Evolutionary conservation across 441 rosid genomes (phyloP), one percentile per base, ranked within the genome.

Genomic region (Bruguiera hainesii): DNA sequence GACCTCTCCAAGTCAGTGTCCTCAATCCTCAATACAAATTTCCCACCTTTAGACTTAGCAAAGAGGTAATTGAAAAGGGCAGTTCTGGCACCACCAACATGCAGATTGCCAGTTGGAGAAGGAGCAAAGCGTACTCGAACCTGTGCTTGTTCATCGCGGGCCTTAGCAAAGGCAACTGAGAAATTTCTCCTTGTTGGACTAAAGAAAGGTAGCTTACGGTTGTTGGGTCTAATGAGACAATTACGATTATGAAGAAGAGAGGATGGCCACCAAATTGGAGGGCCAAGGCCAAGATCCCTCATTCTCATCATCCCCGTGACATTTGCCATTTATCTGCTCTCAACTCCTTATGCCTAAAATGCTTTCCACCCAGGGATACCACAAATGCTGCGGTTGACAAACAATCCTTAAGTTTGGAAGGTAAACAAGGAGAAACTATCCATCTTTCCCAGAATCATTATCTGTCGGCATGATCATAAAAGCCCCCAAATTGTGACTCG

Each of bases 51-150:
- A 21, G 98, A 85, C 88, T 97, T 91, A 21, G 97, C 96, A 69
- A 94, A 94, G 61, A 91, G 80, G 81, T 89, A 94, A 75, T 94
- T 94, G 79, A 91, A 94, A 30, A 94, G 97, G 64, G 99, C 99
- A 70, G 99, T 91, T 72, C 99, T 84, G 59, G 97, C 99, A 61
- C 99, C 97, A 19, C 99, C 97, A 31, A 94, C 99, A 61, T 91
- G 99, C 56, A 91, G 93, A 72, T 94, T 91, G 2, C 98, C 97
- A 48, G 99, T 94, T 1, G 99, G 99, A 42, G 99, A 94, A 63
- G 97, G 99, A 76, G 97, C 99, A 74, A 94, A 91, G 68, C 97
- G 98, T 21, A 91, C 98, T 53, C 98, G 85, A 42, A 94, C 86
- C 19, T 80, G 63, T 28, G 61, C 85, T 61, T 51, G 73, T 4